A percentile compares a stretch with the other conserved stretches of the same genome.
Evolutionary conservation across 2,329 filamentous ascomycete genomes (phyloP).

Genomic region (Phyllosticta ampelicida): DNA sequence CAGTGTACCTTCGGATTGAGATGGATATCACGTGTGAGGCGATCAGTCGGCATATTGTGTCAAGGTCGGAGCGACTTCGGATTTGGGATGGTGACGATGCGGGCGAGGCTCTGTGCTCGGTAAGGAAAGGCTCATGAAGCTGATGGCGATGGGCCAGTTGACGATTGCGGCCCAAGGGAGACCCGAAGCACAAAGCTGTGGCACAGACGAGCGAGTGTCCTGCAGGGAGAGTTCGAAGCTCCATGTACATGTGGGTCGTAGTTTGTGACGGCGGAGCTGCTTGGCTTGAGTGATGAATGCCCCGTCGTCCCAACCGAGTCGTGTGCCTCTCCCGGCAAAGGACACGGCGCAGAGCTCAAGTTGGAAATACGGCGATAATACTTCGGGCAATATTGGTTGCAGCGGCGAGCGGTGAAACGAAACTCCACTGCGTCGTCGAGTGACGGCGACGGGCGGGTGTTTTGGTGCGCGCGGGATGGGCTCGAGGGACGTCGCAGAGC

Average conservation of each 20-base stretch:
- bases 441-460: background rate
- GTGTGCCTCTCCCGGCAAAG: too few relatives aligned
- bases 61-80: background rate
- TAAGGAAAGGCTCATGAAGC: background rate
- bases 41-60: background rate
- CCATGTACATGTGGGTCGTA: too few relatives aligned
- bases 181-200: too few relatives aligned
- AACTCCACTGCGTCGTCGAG: background rate
- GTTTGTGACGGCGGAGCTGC: too few relatives aligned
- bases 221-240: too few relatives aligned
- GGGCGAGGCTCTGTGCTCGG: background rate
- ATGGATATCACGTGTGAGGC: background rate
- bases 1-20: background rate
- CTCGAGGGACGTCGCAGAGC: background rate
- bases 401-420: background rate
- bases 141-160: background rate
- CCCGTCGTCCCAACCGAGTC: too few relatives aligned
- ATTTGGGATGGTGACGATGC: background rate
- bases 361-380: background rate
- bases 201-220: too few relatives aligned
- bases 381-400: background rate
- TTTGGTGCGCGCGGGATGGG: background rate
- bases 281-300: too few relatives aligned
- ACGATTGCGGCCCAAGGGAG: too few relatives aligned
- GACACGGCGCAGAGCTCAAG: background rate